Base-by-base conservation (phyloP, 2,329 filamentous ascomycete genomes). In the Apiospora rasikravindrae region DNA sequence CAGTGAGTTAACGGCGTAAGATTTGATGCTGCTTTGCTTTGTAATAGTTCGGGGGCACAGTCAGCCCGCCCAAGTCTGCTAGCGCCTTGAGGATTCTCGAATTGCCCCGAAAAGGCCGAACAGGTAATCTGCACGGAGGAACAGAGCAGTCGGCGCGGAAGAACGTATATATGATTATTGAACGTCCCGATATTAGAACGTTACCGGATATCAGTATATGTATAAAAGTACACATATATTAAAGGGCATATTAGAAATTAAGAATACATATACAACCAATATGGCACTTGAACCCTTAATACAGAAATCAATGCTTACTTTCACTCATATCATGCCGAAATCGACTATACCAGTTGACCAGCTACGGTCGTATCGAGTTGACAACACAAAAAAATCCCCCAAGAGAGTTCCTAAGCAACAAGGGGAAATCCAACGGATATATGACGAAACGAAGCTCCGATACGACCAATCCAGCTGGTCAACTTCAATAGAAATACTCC, bases 351-450 rank as follows among this genome's bases (percentile, higher is more conserved):
- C n/a, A n/a, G 29, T 13, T 22, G 22, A 13, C 33, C 57, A 64
- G 4, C 33, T 19, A 40, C 22, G 10, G 22, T 11, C 40, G 3
- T 5, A 24, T 8, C 19, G 33, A 19, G 7, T 4, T 13, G 57
- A 24, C 13, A 64, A 37, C 8, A 37, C 3, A 10, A 6, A 19
- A 3, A 64, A 64, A n/a, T 29, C 24, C 10, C 29, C 33, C 3
- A 64, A 69, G 24, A 13, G 29, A 22, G 14, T 10, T 6, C 11
- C n/a, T 6, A 69, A 51, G 37, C 44, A 73, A 24, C 69, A 71
- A 29, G 70, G 70, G 44, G 72, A 71, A 67, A 64, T 75, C 22
- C 72, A 73, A 42, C 61, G 26, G 16, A 40, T 73, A 64, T 75
- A 75, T 61, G 66, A 70, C 26, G n/a, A 71, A 57, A 69, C 57